These are phyloP conservation scores for Trypanosoma brucei DNA, from an alignment of 208 protist species.

Conservation along the genomic window DNA sequence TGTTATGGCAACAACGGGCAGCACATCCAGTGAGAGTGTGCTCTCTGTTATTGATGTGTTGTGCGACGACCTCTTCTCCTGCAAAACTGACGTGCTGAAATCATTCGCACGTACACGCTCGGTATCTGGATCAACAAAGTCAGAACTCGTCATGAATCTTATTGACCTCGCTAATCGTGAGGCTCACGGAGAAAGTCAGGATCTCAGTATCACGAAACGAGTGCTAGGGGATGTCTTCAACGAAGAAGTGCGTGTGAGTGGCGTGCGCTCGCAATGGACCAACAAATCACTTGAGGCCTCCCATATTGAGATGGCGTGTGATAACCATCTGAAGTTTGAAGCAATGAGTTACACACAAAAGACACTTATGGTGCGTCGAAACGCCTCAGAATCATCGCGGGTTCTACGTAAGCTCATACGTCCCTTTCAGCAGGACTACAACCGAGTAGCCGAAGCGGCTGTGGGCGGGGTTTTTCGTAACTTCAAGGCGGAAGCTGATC, in stretches of 20 bases:
- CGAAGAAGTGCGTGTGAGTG: conserved; percentile 79
- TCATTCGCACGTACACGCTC: conserved; percentile 69
- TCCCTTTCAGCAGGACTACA: conserved; percentile 78
- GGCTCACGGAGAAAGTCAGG: conserved; percentile 80
- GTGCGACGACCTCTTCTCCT: conserved; percentile 86
- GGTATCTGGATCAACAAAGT: conserved; percentile 41
- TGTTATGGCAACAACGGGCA: background rate
- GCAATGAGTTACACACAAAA: conserved; percentile 75
- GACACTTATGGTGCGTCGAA: conserved; percentile 74
- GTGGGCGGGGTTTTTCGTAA: conserved; percentile 73
- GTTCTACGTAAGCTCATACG: conserved; percentile 71
- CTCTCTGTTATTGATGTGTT: conserved; percentile 75
- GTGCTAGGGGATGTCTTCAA: conserved; percentile 82
- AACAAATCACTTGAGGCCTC: conserved; percentile 87
- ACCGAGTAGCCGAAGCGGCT: conserved; percentile 40
- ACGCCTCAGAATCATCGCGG: conserved; percentile 48
- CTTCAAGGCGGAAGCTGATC: conserved; percentile 69
- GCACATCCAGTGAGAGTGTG: conserved; percentile 34
- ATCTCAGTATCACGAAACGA: conserved; percentile 65
- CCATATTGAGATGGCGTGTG: conserved; percentile 81
- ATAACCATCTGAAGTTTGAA: conserved; percentile 68
- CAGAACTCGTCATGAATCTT: conserved; percentile 71
- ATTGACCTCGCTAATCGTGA: conserved; percentile 62
- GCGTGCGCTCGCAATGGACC: conserved; percentile 74
- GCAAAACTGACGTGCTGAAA: conserved; percentile 76